A percentile compares a stretch with the other conserved stretches of the same genome.
These are phyloP conservation scores for Bipolaris bicolor DNA, from an alignment of 2,329 filamentous ascomycete genomes.

Conservation along the genomic window DNA sequence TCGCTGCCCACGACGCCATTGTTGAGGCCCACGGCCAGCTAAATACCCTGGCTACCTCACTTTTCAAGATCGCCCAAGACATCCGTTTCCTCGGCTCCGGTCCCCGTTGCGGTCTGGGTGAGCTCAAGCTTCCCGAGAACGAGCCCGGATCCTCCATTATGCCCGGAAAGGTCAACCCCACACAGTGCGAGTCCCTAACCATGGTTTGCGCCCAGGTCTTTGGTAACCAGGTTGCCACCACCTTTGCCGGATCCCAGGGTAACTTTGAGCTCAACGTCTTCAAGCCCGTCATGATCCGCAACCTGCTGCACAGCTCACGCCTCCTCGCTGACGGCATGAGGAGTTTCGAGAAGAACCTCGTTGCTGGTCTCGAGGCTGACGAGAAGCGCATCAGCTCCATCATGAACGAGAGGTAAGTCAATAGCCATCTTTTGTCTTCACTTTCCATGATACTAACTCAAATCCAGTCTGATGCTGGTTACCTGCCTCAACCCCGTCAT, in stretches of 20 bases:
- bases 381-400: slow-evolving; percentile 89
- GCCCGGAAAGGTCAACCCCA: slow-evolving; percentile 99
- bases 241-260: slow-evolving; percentile 93
- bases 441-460: slow-evolving; percentile 13
- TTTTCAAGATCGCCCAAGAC: slow-evolving; percentile 98
- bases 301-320: slow-evolving; percentile 89
- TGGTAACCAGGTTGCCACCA: slow-evolving; percentile 93
- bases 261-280: slow-evolving; percentile 99
- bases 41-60: slow-evolving; percentile 88
- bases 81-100: slow-evolving; percentile 96
- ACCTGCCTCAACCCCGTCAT: slow-evolving; percentile 66
- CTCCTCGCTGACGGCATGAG: slow-evolving; percentile 91
- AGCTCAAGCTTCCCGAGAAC: slow-evolving; percentile 93
- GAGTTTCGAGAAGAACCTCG: slow-evolving; percentile 93
- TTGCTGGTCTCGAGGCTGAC: slow-evolving; percentile 87
- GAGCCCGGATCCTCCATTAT: slow-evolving; percentile 98
- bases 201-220: slow-evolving; percentile 99
- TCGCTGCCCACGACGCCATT: slow-evolving; percentile 93
- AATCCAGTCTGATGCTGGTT: slow-evolving; percentile 86
- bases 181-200: slow-evolving; percentile 95
- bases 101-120: slow-evolving; percentile 92
- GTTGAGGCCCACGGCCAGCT: slow-evolving; percentile 92
- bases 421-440: not conserved
- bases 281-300: slow-evolving; percentile 95
- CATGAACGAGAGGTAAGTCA: slow-evolving; percentile 86